These are phyloP conservation scores for Mycena sanguinolenta DNA, from an alignment of 768 basidiomycete genomes.

Conservation along the genomic window DNA sequence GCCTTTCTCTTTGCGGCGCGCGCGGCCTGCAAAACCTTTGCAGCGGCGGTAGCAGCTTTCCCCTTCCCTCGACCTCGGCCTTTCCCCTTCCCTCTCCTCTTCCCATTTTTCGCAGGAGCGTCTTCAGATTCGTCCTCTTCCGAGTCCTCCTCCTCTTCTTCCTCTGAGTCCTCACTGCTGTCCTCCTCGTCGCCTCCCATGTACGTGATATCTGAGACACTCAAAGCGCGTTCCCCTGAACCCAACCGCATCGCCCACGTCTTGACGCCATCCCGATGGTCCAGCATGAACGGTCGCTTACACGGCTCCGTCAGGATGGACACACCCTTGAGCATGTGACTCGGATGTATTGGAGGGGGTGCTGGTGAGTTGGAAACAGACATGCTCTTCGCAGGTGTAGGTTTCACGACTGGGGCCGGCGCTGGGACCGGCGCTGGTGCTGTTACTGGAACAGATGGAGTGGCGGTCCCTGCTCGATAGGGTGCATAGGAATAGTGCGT, in stretches of 20 bases:
- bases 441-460: slow-evolving; percentile 43
- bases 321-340: slow-evolving; percentile 66
- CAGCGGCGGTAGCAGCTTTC: slow-evolving; percentile 42
- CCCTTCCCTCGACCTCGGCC: slow-evolving; percentile 54
- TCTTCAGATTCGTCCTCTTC: slow-evolving; percentile 60
- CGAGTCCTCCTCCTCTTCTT: slow-evolving; percentile 53
- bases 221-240: slow-evolving; percentile 67
- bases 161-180: slow-evolving; percentile 69
- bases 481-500: slow-evolving; percentile 70
- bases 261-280: slow-evolving; percentile 79
- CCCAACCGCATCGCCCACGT: slow-evolving; percentile 78
- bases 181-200: slow-evolving; percentile 71
- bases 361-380: slow-evolving; percentile 56
- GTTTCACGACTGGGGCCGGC: slow-evolving; percentile 40
- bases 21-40: slow-evolving; percentile 40
- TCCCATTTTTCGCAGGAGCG: slow-evolving; percentile 57
- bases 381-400: slow-evolving; percentile 38
- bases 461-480: slow-evolving; percentile 55
- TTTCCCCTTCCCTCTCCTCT: slow-evolving; percentile 55
- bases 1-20: slow-evolving; percentile 56
- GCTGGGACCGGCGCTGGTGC: slow-evolving; percentile 42
- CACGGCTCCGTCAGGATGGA: slow-evolving; percentile 69
- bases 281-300: slow-evolving; percentile 69
- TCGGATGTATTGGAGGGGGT: slow-evolving; percentile 50
- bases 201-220: slow-evolving; percentile 67